Evolutionary conservation across 139 green algal species (phyloP).

Genomic region (Nannochloris sp.): DNA sequence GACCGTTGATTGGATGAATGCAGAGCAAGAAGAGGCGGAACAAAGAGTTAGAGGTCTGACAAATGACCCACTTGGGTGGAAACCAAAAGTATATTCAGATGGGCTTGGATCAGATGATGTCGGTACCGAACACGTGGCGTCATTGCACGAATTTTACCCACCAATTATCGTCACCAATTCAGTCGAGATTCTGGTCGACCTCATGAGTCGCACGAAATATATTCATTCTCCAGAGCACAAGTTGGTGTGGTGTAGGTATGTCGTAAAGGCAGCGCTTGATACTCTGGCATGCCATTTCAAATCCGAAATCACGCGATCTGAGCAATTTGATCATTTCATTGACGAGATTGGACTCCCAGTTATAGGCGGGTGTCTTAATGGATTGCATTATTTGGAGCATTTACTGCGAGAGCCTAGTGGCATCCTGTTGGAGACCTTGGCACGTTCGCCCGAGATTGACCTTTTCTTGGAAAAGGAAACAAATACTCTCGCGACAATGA

Average conservation of each 20-base stretch:
- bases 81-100: constrained; percentile 7
- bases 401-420: constrained; percentile 25
- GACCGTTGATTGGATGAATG: constrained; percentile 25
- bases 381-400: constrained; percentile 39
- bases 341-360: constrained; percentile 25
- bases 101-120: background rate
- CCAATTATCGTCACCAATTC: background rate
- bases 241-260: too few species aligned
- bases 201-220: constrained; percentile 12
- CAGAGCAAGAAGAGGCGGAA: constrained; percentile 32
- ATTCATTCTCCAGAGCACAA: constrained; percentile 3
- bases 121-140: background rate
- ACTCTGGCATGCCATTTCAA: constrained; percentile 12
- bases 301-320: constrained; percentile 11
- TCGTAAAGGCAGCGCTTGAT: constrained; percentile 10
- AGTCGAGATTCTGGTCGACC: background rate
- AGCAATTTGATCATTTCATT: constrained; percentile 34
- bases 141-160: constrained; percentile 12
- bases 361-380: constrained; percentile 27
- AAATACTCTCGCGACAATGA: constrained; percentile 17
- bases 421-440: constrained; percentile 18
- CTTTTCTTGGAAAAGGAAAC: constrained; percentile 28
- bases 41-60: constrained; percentile 17
- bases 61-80: constrained; percentile 29
- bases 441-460: background rate